These are phyloP conservation scores for Quercus alba DNA, from an alignment of 306 rosid genomes.

Conservation along the genomic window DNA sequence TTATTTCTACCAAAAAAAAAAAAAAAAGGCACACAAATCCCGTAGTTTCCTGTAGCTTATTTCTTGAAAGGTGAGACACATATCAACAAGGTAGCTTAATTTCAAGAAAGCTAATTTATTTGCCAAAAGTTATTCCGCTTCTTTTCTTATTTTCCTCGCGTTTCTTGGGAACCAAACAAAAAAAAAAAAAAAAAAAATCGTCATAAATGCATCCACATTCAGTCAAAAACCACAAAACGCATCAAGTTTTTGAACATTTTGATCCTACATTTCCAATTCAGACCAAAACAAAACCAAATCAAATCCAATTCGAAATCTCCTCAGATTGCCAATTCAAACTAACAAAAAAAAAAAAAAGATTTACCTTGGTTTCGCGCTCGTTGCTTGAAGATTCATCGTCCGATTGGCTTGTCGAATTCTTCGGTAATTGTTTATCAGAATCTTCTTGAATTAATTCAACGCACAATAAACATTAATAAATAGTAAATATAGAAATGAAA, in stretches of 20 bases:
- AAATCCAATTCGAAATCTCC: not conserved
- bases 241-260: not conserved
- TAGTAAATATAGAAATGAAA: slow-evolving; percentile 15
- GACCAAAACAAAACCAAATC: not conserved
- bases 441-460: slow-evolving; percentile 46
- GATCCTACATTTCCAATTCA: slow-evolving; percentile 7
- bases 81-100: too few relatives aligned
- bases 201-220: not conserved
- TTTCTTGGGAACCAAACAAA: not conserved
- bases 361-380: slow-evolving; percentile 53
- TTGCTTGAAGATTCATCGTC: slow-evolving; percentile 33
- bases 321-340: not conserved
- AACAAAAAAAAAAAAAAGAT: not conserved
- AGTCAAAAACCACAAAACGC: not conserved
- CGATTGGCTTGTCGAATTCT: slow-evolving; percentile 23
- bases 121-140: too few relatives aligned
- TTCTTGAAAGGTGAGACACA: too few relatives aligned
- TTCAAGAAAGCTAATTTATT: too few relatives aligned
- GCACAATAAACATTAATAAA: not conserved
- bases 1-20: not conserved
- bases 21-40: not conserved
- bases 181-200: not conserved
- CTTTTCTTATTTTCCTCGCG: not conserved
- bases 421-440: slow-evolving; percentile 45
- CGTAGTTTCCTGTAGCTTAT: too few relatives aligned